phyloP scores from a whole-genome alignment of 345 rosid species.

The Cardiospermum halicacabum region DNA sequence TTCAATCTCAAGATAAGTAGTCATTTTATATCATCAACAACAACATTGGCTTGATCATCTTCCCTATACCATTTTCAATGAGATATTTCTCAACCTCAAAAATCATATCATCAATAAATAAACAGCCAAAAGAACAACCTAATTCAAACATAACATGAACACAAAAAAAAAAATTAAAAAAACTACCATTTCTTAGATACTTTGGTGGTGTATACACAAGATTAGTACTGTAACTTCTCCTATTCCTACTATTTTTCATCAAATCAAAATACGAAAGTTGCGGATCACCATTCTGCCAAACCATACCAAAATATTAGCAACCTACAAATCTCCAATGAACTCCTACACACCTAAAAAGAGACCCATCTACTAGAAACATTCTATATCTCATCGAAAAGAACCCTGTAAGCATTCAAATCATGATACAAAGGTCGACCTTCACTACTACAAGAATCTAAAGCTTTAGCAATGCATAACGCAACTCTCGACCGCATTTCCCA shows the following conservation, averaged over 20 bases:
- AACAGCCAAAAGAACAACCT: neutral
- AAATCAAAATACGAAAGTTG: conserved; percentile 90
- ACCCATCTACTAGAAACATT: neutral
- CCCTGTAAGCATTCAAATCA: conserved; percentile 73
- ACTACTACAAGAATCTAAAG: conserved; percentile 60
- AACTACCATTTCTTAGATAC: conserved; percentile 72
- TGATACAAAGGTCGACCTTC: conserved; percentile 69
- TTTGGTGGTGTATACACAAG: conserved; percentile 93
- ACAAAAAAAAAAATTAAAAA: conserved; percentile 7
- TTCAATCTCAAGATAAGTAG: neutral
- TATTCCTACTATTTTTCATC: conserved; percentile 69
- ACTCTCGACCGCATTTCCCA: conserved; percentile 78
- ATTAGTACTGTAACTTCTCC: conserved; percentile 85
- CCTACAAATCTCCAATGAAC: neutral
- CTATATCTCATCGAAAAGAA: conserved; percentile 80
- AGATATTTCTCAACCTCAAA: neutral
- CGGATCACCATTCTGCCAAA: conserved; percentile 76
- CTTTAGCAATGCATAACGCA: conserved; percentile 69
- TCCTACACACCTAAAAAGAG: neutral
- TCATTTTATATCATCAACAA: neutral
- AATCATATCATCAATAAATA: neutral
- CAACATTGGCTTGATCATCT: neutral
- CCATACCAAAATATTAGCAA: conserved; percentile 21
- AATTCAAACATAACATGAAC: neutral
- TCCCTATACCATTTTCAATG: neutral